Base-by-base conservation (phyloP, 1,139 yeast genomes). In the Magnusiomyces magnusii region DNA sequence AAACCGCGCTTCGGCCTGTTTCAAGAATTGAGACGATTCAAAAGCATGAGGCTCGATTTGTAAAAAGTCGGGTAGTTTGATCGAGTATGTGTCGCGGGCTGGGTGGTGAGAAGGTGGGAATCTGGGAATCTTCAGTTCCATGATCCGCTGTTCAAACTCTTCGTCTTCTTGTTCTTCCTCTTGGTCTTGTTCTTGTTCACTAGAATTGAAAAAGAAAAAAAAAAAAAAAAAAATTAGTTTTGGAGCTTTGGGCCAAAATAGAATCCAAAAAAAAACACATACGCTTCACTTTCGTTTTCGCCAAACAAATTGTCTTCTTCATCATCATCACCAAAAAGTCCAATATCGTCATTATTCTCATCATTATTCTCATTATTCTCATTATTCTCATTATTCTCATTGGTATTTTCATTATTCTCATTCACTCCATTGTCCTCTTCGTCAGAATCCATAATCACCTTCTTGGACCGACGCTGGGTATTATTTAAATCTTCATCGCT, bases 11-110 rank as follows among this genome's bases (percentile, higher is more conserved):
- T 51, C 54, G 13, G 62, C 62, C 19, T 24, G n/a, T 7, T 57
- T 49, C 62, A 80, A 77, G 71, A 88, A 90, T 57, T 78, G 82
- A 36, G 78, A 78, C 1, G 95, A 88, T 66, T 92, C 96, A 71
- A 92, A 93, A 47, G 97, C 96, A 62, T 83, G 83, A 2, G 97
- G 87, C 62, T 91, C 96, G 47, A 91, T 83, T 58, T 83, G 83
- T 63, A 93, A 75, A 67, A 89, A 92, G 28, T 89, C 85, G 1
- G 98, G 99, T 64, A 92, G 76, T 63, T 86, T 86, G 60, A 89
- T 81, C 61, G 80, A 76, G 64, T 79, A 82, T 2, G 83, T 78
- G 52, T 79, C 80, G 1, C 68, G 68, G 34, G 51, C 47, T 28
- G 58, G 41, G 31, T 17, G 23, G 27, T n/a, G 73, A 55, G 82